phyloP scores from a whole-genome alignment of 306 rosid species.

The Albizia julibrissin region DNA sequence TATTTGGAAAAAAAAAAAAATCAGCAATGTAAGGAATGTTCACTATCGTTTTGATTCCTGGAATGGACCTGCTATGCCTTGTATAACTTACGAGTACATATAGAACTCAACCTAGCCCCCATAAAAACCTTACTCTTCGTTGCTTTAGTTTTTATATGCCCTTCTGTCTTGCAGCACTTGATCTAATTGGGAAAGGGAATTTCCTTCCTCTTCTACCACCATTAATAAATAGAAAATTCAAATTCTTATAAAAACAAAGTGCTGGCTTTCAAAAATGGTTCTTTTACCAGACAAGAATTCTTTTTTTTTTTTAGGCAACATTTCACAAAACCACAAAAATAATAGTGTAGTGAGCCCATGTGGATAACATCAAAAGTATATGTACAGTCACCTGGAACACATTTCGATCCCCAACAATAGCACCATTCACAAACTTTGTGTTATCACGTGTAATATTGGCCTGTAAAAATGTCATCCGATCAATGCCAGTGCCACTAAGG shows the following conservation, averaged over 20 bases:
- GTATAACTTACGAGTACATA: not conserved
- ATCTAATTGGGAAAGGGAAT: not conserved
- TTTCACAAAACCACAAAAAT: not conserved
- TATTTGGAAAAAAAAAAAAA: not conserved
- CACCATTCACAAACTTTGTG: constrained; percentile 88
- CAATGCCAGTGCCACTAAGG: constrained; percentile 94
- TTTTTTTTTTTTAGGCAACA: not conserved
- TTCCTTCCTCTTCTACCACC: constrained; percentile 13
- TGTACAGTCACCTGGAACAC: constrained; percentile 77
- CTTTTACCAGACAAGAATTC: not conserved
- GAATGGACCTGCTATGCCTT: not conserved
- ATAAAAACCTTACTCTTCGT: not conserved
- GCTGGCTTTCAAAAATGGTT: not conserved
- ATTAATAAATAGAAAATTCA: constrained; percentile 16
- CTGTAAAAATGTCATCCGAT: constrained; percentile 86
- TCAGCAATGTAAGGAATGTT: not conserved
- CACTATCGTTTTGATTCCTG: not conserved
- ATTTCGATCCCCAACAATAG: constrained; percentile 80
- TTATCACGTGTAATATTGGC: constrained; percentile 94
- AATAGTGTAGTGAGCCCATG: not conserved
- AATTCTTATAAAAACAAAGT: constrained; percentile 3
- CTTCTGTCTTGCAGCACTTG: not conserved
- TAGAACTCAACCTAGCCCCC: not conserved
- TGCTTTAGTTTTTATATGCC: not conserved
- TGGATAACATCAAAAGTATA: constrained; percentile 19